Percentiles rank a stretch among this genome's conserved stretches.
Conservation (phyloP, 208 protist genomes). For the Acanthamoeba triangularis region DNA sequence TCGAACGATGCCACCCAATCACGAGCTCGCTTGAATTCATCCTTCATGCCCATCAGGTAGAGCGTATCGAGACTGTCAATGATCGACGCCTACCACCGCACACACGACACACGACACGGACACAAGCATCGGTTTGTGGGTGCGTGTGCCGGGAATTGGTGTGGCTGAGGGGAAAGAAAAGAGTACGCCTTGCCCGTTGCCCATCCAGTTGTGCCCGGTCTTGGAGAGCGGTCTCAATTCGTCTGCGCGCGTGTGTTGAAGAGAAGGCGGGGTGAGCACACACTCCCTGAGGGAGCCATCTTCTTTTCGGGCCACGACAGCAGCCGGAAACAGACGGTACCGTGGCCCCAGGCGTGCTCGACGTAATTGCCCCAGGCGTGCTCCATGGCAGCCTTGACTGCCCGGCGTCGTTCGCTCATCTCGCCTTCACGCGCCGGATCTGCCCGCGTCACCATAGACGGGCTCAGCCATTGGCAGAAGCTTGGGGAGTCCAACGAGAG, state of each 20-base stretch:
- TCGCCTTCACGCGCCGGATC: not conserved
- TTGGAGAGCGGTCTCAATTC: constrained; percentile 89
- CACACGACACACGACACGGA: too few species aligned
- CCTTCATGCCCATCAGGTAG: constrained; percentile 90
- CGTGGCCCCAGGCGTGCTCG: constrained; percentile 89
- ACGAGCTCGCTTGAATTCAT: constrained; percentile 87
- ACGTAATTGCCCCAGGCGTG: constrained; percentile 89
- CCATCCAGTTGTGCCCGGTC: constrained; percentile 78
- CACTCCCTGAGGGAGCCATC: not conserved
- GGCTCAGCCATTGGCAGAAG: too few species aligned
- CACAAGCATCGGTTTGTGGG: not conserved
- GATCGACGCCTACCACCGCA: constrained; percentile 85
- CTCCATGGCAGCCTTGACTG: constrained; percentile 84
- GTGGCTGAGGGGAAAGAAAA: not conserved
- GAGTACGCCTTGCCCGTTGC: constrained; percentile 54
- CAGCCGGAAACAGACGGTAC: not conserved
- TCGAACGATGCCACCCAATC: constrained; percentile 84
- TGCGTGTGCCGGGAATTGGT: too few species aligned
- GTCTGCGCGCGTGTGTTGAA: constrained; percentile 79
- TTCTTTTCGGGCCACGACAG: too few species aligned
- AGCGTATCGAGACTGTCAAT: constrained; percentile 94
- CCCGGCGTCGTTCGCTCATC: not conserved
- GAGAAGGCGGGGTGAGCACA: not conserved
- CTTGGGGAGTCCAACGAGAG: too few species aligned
- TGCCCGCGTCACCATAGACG: not conserved